Evolutionary conservation across 495 filamentous ascomycete genomes (phyloP).

Genomic region (Barbatosphaeria neglecta): DNA sequence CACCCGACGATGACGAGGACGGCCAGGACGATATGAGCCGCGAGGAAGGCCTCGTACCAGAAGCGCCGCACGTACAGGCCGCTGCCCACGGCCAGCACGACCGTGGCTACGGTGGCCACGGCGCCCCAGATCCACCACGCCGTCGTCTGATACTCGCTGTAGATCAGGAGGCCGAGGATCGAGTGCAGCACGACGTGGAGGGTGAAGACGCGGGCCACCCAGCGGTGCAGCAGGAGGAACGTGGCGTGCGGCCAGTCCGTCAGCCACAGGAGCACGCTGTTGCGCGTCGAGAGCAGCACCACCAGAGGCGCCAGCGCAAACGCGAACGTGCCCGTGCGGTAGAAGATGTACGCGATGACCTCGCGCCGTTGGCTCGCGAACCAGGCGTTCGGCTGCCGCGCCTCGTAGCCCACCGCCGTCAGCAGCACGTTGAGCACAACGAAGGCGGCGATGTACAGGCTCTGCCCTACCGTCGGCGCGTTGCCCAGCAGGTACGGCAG

Average conservation of each 20-base stretch:
- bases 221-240: conserved; percentile 35
- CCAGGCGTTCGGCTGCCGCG: conserved; percentile 15
- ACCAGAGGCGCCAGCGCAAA: conserved; percentile 21
- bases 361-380: conserved; percentile 11
- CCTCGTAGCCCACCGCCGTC: conserved; percentile 15
- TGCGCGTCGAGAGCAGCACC: conserved; percentile 26
- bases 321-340: conserved; percentile 25
- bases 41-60: conserved; percentile 31
- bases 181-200: conserved; percentile 27
- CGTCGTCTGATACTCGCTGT: conserved; percentile 12
- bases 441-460: conserved; percentile 24
- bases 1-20: conserved; percentile 25
- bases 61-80: conserved; percentile 15
- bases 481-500: conserved; percentile 15
- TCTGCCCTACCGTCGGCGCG: conserved; percentile 27
- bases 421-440: conserved; percentile 30
- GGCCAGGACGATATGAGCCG: conserved; percentile 24
- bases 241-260: conserved; percentile 37
- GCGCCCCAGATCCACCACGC: conserved; percentile 31
- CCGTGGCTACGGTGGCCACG: conserved; percentile 19
- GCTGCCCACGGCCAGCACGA: conserved; percentile 6
- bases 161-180: conserved; percentile 9
- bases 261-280: conserved; percentile 35
- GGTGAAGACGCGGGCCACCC: conserved; percentile 27
- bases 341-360: conserved; percentile 24